A percentile compares a stretch with the other conserved stretches of the same genome.
Evolutionary conservation across 2,329 filamentous ascomycete species (phyloP).

Genomic region (Thelonectria discophora): DNA sequence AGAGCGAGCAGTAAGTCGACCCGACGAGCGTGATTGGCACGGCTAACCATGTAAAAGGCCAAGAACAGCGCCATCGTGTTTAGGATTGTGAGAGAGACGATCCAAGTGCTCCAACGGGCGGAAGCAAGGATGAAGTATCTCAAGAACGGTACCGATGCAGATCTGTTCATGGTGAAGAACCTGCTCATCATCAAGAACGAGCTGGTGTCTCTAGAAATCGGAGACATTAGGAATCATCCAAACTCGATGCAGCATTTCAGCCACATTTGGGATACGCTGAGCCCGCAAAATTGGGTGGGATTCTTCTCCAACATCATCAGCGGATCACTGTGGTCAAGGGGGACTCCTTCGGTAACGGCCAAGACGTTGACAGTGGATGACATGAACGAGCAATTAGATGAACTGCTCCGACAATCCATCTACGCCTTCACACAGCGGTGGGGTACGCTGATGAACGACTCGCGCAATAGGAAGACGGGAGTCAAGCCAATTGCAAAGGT

Average conservation of each 20-base stretch:
- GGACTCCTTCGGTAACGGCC: constrained; percentile 48
- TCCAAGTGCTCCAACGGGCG: constrained; percentile 80
- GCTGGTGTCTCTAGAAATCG: constrained; percentile 95
- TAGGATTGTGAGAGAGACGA: constrained; percentile 88
- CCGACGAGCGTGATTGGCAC: background rate
- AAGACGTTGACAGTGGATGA: constrained; percentile 61
- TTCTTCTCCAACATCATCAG: constrained; percentile 67
- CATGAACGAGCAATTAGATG: constrained; percentile 71
- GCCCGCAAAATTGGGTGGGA: constrained; percentile 65
- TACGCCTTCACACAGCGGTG: constrained; percentile 70
- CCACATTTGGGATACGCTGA: constrained; percentile 72
- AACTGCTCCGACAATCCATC: constrained; percentile 69
- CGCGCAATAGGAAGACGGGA: constrained; percentile 56
- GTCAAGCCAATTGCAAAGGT: constrained; percentile 61
- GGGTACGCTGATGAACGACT: constrained; percentile 61
- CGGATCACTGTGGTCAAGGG: constrained; percentile 59
- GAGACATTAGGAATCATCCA: constrained; percentile 64
- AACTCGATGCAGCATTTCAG: constrained; percentile 67
- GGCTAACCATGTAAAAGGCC: constrained; percentile 38
- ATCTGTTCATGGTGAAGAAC: constrained; percentile 95
- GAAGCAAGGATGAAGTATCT: constrained; percentile 74
- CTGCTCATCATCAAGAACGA: constrained; percentile 95
- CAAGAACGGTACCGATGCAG: constrained; percentile 71
- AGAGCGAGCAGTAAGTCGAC: constrained; percentile 64
- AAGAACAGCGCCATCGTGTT: constrained; percentile 66